phyloP scores from a whole-genome alignment of 345 rosid genomes.

The Salix koriyanagi region DNA sequence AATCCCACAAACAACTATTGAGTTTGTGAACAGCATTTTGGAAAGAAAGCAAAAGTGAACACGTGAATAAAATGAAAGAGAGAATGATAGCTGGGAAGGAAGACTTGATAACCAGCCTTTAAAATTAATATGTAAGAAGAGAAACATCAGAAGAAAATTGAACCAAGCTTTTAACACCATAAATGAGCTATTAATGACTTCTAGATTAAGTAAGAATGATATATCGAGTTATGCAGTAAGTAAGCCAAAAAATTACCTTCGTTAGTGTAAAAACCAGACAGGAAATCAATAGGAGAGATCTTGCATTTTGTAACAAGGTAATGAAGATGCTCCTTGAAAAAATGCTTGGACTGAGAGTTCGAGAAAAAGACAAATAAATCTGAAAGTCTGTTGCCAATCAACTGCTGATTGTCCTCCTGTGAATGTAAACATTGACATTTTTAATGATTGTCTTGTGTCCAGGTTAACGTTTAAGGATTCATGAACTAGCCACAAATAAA shows the following conservation, averaged over 20 bases:
- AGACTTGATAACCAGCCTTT: too few relatives aligned
- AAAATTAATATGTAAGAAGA: too few relatives aligned
- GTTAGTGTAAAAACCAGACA: constrained; percentile 50
- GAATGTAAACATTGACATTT: neutral
- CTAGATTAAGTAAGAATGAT: too few relatives aligned
- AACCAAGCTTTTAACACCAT: too few relatives aligned
- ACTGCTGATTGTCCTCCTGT: constrained; percentile 53
- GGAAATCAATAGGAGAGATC: constrained; percentile 57
- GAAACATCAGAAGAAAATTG: too few relatives aligned
- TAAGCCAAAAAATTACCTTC: constrained; percentile 47
- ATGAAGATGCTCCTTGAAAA: constrained; percentile 62
- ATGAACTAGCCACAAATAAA: constrained; percentile 14
- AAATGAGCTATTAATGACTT: too few relatives aligned
- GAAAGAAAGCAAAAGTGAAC: too few relatives aligned
- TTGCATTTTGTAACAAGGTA: constrained; percentile 56
- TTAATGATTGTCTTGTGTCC: neutral
- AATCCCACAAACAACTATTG: too few relatives aligned
- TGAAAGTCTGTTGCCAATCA: constrained; percentile 30
- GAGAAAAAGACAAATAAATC: constrained; percentile 66
- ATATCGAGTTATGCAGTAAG: neutral
- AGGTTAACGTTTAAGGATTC: neutral
- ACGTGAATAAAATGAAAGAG: too few relatives aligned
- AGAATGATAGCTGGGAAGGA: too few relatives aligned
- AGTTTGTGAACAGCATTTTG: too few relatives aligned
- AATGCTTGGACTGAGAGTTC: constrained; percentile 43